phyloP scores from a whole-genome alignment of 257 asterid species.

The Forsythia viridissima region DNA sequence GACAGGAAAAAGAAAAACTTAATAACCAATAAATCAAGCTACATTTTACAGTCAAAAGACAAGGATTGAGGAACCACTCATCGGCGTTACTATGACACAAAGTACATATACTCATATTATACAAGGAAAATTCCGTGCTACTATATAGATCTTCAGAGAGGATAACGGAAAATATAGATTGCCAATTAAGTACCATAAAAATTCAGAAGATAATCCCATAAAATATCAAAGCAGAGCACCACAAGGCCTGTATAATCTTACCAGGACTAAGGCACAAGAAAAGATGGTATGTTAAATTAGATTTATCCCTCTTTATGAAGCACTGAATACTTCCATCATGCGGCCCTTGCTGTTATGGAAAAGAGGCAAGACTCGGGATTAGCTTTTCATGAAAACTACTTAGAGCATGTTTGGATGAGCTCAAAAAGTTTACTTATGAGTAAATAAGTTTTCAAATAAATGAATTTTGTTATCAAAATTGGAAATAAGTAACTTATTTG shows the following conservation, averaged over 20 bases:
- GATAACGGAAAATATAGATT: background rate
- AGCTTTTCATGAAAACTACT: background rate
- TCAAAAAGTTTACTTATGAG: too few species aligned
- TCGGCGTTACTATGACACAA: too few species aligned
- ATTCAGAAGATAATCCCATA: background rate
- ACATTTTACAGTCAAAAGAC: too few species aligned
- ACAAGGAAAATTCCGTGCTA: too few species aligned
- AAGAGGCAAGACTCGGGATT: background rate
- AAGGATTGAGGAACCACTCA: too few species aligned
- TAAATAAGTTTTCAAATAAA: too few species aligned
- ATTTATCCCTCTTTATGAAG: constrained; percentile 66
- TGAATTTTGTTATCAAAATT: too few species aligned
- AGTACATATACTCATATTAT: too few species aligned
- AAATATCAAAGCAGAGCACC: background rate
- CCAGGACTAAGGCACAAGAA: constrained; percentile 47
- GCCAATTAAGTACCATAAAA: background rate
- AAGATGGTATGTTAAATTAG: constrained; percentile 56
- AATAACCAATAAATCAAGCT: too few species aligned
- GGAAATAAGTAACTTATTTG: too few species aligned
- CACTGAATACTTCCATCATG: constrained; percentile 65
- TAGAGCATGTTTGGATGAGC: too few species aligned
- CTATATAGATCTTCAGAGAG: background rate
- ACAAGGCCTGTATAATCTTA: background rate
- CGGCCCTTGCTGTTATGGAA: constrained; percentile 44
- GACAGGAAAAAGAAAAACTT: too few species aligned